Conservation (phyloP, 768 basidiomycete genomes). For the Megacollybia marginata region DNA sequence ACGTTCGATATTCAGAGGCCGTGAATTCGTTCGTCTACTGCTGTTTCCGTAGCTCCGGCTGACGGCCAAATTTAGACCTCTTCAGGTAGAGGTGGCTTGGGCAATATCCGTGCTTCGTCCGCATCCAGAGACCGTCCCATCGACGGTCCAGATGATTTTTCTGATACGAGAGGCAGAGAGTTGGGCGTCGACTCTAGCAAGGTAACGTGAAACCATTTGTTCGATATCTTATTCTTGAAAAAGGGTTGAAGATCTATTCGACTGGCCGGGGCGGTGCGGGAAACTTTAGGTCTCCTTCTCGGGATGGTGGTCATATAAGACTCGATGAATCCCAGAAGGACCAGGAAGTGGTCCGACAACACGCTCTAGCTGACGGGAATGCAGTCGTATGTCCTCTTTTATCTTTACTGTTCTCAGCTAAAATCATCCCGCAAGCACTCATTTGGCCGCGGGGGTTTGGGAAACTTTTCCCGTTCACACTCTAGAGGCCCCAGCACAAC, state of each 20-base stretch:
- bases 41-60: neutral
- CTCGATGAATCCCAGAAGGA: slow-evolving; percentile 22
- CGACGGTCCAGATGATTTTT: slow-evolving; percentile 49
- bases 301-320: slow-evolving; percentile 23
- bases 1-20: neutral
- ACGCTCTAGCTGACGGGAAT: slow-evolving; percentile 21
- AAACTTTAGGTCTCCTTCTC: slow-evolving; percentile 77
- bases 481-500: slow-evolving; percentile 35
- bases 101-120: slow-evolving; percentile 54
- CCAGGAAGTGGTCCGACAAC: slow-evolving; percentile 30
- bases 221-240: neutral
- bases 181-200: slow-evolving; percentile 25
- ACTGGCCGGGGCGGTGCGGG: slow-evolving; percentile 79
- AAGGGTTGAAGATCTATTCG: slow-evolving; percentile 33
- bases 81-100: slow-evolving; percentile 61
- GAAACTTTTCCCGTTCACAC: slow-evolving; percentile 49
- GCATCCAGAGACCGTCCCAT: slow-evolving; percentile 36
- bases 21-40: neutral
- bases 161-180: slow-evolving; percentile 57
- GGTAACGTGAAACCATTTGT: slow-evolving; percentile 20
- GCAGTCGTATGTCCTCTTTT: slow-evolving; percentile 25
- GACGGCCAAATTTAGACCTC: slow-evolving; percentile 29
- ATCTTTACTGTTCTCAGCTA: neutral
- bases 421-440: slow-evolving; percentile 33
- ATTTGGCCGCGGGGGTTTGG: slow-evolving; percentile 56